These are phyloP conservation scores for Fraxinus ornus DNA, from an alignment of 305 asterid species.

Conservation along the genomic window DNA sequence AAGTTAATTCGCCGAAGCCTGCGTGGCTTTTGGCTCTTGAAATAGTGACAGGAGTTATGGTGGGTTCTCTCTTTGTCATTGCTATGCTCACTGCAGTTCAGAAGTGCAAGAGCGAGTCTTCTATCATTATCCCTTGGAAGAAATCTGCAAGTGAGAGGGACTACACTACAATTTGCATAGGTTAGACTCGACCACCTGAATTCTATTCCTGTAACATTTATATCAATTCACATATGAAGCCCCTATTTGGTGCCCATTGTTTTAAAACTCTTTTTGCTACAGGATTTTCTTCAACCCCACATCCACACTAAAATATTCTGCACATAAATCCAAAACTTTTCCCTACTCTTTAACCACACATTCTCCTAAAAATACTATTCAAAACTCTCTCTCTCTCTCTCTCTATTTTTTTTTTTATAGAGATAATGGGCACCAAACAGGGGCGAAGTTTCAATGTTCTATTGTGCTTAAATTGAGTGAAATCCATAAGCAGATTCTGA, in stretches of 20 bases:
- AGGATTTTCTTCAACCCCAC: neutral
- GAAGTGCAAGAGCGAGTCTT: constrained; percentile 59
- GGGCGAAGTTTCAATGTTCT: neutral
- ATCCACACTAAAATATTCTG: neutral
- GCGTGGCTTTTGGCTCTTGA: constrained; percentile 87
- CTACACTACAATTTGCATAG: constrained; percentile 59
- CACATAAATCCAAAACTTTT: neutral
- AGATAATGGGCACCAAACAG: neutral
- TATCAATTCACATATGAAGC: neutral
- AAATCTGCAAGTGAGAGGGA: constrained; percentile 74
- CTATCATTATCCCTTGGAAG: constrained; percentile 84
- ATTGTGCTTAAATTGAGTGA: neutral
- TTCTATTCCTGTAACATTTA: neutral
- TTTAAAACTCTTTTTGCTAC: neutral
- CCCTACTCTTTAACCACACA: neutral
- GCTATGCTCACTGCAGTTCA: constrained; percentile 59
- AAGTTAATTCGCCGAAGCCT: constrained; percentile 53
- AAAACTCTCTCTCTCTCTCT: too few relatives aligned
- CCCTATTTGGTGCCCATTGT: neutral
- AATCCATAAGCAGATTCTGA: constrained; percentile 61
- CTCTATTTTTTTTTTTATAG: too few relatives aligned
- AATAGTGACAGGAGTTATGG: constrained; percentile 72
- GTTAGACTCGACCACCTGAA: constrained; percentile 34
- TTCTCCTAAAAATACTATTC: neutral
- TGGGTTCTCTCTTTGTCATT: constrained; percentile 58